Evolutionary conservation across 2,329 filamentous ascomycete genomes (phyloP).

Genomic region (Ophiostoma angusticollis): DNA sequence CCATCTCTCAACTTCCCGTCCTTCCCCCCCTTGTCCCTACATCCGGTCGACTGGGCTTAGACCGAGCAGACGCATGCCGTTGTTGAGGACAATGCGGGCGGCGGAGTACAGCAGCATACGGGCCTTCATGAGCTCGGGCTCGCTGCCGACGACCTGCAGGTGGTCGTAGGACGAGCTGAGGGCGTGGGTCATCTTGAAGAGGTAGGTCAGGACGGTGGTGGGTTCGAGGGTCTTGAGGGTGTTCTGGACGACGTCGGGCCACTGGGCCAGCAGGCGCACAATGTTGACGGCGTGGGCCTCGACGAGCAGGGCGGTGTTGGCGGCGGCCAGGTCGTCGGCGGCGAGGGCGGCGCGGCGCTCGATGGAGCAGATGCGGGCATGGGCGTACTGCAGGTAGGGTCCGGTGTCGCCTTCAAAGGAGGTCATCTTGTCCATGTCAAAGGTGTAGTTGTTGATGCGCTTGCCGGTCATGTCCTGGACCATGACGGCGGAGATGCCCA

Average conservation of each 20-base stretch:
- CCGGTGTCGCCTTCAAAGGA: slow-evolving; percentile 79
- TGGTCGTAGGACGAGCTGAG: slow-evolving; percentile 73
- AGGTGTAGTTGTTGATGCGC: slow-evolving; percentile 54
- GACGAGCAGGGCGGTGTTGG: slow-evolving; percentile 54
- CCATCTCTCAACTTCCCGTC: neutral
- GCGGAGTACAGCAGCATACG: slow-evolving; percentile 68
- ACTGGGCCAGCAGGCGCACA: slow-evolving; percentile 65
- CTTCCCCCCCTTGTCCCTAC: slow-evolving; percentile 7
- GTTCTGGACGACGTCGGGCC: slow-evolving; percentile 74
- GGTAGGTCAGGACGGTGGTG: slow-evolving; percentile 41
- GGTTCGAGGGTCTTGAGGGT: slow-evolving; percentile 73
- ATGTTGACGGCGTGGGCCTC: slow-evolving; percentile 63
- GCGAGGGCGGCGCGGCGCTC: slow-evolving; percentile 41
- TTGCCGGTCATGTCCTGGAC: slow-evolving; percentile 97
- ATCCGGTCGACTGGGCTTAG: slow-evolving; percentile 60
- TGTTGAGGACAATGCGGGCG: slow-evolving; percentile 61
- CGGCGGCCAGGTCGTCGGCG: slow-evolving; percentile 44
- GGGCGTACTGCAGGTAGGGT: slow-evolving; percentile 73
- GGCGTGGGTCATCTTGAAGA: slow-evolving; percentile 78
- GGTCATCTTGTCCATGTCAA: slow-evolving; percentile 72
- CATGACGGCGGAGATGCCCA: slow-evolving; percentile 93
- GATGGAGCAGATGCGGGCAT: slow-evolving; percentile 58
- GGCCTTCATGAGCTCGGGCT: slow-evolving; percentile 56
- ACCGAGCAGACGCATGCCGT: slow-evolving; percentile 73
- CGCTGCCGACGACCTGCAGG: slow-evolving; percentile 68